Base-by-base conservation (phyloP, 1,139 yeast species). In the Zygoascus sp. region DNA sequence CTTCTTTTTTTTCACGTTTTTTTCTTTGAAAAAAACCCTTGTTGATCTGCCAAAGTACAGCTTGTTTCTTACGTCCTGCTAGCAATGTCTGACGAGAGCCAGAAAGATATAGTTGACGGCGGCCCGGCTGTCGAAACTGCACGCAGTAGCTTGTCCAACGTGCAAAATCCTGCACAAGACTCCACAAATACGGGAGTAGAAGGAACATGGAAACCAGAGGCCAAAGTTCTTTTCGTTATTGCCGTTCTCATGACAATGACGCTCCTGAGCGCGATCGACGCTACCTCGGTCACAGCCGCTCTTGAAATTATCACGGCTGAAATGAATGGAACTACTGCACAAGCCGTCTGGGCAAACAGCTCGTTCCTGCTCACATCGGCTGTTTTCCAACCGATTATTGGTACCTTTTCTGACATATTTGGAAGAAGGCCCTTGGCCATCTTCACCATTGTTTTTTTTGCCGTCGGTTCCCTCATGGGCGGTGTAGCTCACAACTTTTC, bases 401-500 rank as follows among this genome's bases (percentile, higher is more conserved):
- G 59, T 5, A 49, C 62, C 0, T 41, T 62, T 13, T 61, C 64
- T 11, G 64, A 62, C 32, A 56, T 59, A 5, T 76, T 79, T 58
- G 89, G 89, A 2, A 69, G 86, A 46, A 80, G 81, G 56, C 60
- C 66, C 43, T 67, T 79, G 2, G 59, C 79, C 56, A 54, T 79
- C 10, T 64, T 63, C 1, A 77, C 82, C 0, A 69, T 82, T 8
- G 55, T 75, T 9, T 58, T 82, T 1, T 83, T 83, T 57, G 83
- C 79, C 58, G 58, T 74, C 2, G 89, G 89, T 0, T 80, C 87
- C 1, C 68, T 83, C 45, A 64, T 83, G 6, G 70, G 80, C 28
- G 90, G 81, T 0, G 61, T 81, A 3, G 69, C 89, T 0, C 68
- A 61, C 16, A 70, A 72, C 34, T 80, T 82, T 80, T 68, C 72